These are phyloP conservation scores for Phytophthora boehmeriae DNA, from an alignment of 352 stramenopile species.

Conservation along the genomic window DNA sequence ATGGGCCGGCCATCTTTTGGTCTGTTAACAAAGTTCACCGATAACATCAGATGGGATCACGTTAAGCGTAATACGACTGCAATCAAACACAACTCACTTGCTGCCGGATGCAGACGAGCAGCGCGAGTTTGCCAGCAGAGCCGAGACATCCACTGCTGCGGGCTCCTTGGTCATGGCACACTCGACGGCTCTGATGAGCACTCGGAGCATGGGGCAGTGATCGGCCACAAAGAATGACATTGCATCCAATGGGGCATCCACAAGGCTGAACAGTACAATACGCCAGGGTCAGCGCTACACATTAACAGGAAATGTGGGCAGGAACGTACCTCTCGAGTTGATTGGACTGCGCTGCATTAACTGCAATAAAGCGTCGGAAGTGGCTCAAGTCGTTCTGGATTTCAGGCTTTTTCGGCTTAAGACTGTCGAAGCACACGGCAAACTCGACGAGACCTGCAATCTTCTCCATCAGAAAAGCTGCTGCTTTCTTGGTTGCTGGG, in stretches of 20 bases:
- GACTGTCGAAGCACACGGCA: conserved; percentile 55
- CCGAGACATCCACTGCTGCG: conserved; percentile 38
- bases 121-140: conserved; percentile 54
- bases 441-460: conserved; percentile 62
- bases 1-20: conserved; percentile 45
- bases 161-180: conserved; percentile 42
- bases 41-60: neutral
- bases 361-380: conserved; percentile 52
- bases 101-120: conserved; percentile 39
- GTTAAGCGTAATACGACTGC: neutral
- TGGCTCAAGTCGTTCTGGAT: conserved; percentile 74
- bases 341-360: conserved; percentile 41
- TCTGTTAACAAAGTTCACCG: conserved; percentile 9
- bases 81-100: conserved; percentile 6
- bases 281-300: too few species aligned
- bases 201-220: conserved; percentile 65
- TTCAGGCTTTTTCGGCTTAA: conserved; percentile 56
- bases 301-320: too few species aligned
- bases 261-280: too few species aligned
- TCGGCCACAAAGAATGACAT: conserved; percentile 74
- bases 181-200: conserved; percentile 50
- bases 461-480: conserved; percentile 52
- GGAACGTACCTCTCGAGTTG: conserved; percentile 49
- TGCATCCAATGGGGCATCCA: conserved; percentile 38
- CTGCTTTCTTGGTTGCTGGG: conserved; percentile 44